Base-by-base conservation (phyloP, 2,329 filamentous ascomycete genomes). In the Cladophialophora chaetospira region DNA sequence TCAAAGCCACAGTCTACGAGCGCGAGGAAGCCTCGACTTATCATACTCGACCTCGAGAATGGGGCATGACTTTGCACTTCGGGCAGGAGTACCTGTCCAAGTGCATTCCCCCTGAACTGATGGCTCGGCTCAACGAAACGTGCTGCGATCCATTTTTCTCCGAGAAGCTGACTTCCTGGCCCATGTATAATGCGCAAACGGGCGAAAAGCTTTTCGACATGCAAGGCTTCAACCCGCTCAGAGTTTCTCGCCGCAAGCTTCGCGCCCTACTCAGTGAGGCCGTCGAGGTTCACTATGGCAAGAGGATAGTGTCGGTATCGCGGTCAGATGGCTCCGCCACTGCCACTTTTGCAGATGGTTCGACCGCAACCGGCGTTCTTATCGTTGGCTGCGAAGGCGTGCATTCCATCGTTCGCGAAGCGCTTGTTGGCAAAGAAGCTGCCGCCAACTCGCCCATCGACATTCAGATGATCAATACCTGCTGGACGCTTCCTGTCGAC, bases 361-460 rank as follows among this genome's bases (percentile, higher is more conserved):
- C 38, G 21, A 28, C 21, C 1, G 60, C 43, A 13, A 58, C 56
- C 5, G 62, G 57, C 15, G 31, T 47, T 38, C 33, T 64, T 11
- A 28, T 62, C 17, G 45, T 64, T 5, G 62, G 62, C 3, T 57
- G 59, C 5, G 62, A 64, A 21, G 60, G 60, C 11, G 53, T 55
- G 3, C 47, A 58, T 29, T 60, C 57, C 6, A 11, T 19, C 19
- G 46, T 59, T 9, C 60, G 62, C 15, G 45, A 40, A 6, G 36
- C 42, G 5, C 48, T 61, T 6, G 58, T 57, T n/a, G 55, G 45
- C 5, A 15, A 25, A 23, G 50, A 47, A 8, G 23, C 17, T 6
- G 54, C 55, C 9, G 25, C 46, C 17, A 46, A 48, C 29, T 17
- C 13, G n/a, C 40, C 33, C 23, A 33, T 53, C 17, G 49, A 58